Percentiles rank a stretch among this genome's conserved stretches.
These are phyloP conservation scores for Phyllosticta citrichinensis DNA, from an alignment of 2,329 filamentous ascomycete genomes.

Conservation along the genomic window DNA sequence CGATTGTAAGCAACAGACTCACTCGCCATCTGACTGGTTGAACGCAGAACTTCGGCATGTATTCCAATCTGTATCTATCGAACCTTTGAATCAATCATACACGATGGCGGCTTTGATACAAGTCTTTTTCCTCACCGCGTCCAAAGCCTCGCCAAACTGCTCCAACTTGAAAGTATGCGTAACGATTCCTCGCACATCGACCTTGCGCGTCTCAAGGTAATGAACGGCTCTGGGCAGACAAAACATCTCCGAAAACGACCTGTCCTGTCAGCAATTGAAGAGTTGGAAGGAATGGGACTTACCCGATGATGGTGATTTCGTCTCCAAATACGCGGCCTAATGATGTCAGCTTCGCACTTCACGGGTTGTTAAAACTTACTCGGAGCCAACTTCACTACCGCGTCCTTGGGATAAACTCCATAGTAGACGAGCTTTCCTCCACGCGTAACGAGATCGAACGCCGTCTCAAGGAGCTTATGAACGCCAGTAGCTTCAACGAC, in stretches of 20 bases:
- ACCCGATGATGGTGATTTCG: slow-evolving; percentile 62
- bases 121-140: slow-evolving; percentile 61
- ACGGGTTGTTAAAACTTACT: not conserved
- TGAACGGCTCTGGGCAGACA: slow-evolving; percentile 20
- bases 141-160: slow-evolving; percentile 59
- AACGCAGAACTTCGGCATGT: not conserved
- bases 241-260: slow-evolving; percentile 54
- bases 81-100: slow-evolving; percentile 41
- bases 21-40: no score
- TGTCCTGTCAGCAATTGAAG: not conserved
- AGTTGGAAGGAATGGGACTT: not conserved
- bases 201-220: slow-evolving; percentile 47
- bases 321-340: slow-evolving; percentile 53
- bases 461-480: slow-evolving; percentile 57
- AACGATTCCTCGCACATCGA: slow-evolving; percentile 58
- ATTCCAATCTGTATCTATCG: not conserved
- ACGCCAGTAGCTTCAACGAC: slow-evolving; percentile 63
- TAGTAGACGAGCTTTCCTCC: slow-evolving; percentile 65
- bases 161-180: slow-evolving; percentile 67
- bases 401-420: slow-evolving; percentile 55
- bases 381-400: slow-evolving; percentile 58
- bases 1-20: no score
- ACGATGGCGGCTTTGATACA: slow-evolving; percentile 67
- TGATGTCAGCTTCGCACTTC: not conserved
- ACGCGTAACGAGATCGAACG: slow-evolving; percentile 61